Conservation (phyloP, 2,329 filamentous ascomycete genomes). For the Monilinia fructigena region DNA sequence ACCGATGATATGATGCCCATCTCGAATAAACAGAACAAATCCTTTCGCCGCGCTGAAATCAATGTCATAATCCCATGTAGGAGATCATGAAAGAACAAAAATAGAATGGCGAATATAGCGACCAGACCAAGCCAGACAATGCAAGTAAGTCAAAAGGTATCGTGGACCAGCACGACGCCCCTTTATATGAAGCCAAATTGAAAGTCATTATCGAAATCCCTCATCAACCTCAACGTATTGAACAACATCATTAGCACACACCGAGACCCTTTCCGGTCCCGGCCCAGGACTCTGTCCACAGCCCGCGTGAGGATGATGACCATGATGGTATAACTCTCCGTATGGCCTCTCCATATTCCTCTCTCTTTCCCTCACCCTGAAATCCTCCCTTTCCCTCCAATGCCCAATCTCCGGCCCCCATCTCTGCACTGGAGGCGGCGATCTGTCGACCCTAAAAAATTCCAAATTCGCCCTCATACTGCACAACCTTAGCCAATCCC, state of each 20-base stretch:
- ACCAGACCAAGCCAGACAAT: too few species aligned
- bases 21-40: background rate
- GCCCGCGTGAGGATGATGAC: background rate
- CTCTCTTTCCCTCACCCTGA: background rate
- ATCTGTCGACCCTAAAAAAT: conserved; percentile 44
- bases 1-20: background rate
- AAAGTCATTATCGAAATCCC: background rate
- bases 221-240: background rate
- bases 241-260: background rate
- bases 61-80: background rate
- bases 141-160: background rate
- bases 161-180: background rate
- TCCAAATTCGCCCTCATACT: conserved; percentile 63
- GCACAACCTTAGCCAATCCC: conserved; percentile 53
- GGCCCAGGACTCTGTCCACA: conserved; percentile 14
- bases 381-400: background rate
- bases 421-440: background rate
- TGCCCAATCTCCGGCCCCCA: background rate
- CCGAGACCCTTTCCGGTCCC: background rate
- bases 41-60: conserved; percentile 14
- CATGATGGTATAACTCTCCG: background rate
- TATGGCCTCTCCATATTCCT: background rate
- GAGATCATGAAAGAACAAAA: background rate
- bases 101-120: too few species aligned
- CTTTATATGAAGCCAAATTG: too few species aligned